Evolutionary conservation across 768 basidiomycete genomes (phyloP), one percentile per base, ranked within the genome.

Genomic region (Xerocomus spinulosus): DNA sequence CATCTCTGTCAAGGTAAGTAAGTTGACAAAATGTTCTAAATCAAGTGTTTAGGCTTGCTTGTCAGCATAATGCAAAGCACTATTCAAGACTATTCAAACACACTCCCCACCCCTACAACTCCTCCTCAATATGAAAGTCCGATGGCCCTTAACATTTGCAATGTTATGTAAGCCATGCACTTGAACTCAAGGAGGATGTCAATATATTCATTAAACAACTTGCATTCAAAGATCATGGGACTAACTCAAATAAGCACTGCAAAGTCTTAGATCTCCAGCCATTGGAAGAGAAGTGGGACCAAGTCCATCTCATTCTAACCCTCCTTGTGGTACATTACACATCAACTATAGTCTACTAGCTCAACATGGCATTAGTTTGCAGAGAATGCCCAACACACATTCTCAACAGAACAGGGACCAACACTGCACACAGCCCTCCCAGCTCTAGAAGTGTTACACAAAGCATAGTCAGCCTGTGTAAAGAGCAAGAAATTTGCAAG

Each of bases 71-170:
- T 2, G n/a, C 4, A 53, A 53, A 33, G 34, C 36, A 21, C 12
- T 50, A 23, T 53, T 53, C 20, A 42, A 26, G 35, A 51, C 25
- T n/a, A 34, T 50, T 28, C 48, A 53, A 18, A 42, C 34, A 36
- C 0, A 5, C 43, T 32, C n/a, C 0, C 43, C 23, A 14, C 44
- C 40, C 6, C 21, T 52, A 25, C 47, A 52, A 43, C 42, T 52
- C 10, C 15, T 14, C 4, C 4, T 52, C 10, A 18, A 45, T 32
- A 49, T 49, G 43, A 49, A 52, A 40, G 50, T 51, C 23, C 29
- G 3, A 37, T 51, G 50, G 40, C 47, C 45, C 23, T 51, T 12
- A 3, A 42, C 45, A 26, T 51, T 51, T 40, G 23, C 13, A 21
- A 51, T 51, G 40, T 29, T 51, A 24, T n/a, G n/a, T n/a, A n/a